These are phyloP conservation scores for Juglanconis sp. DNA, from an alignment of 2,329 filamentous ascomycete species.

Conservation along the genomic window DNA sequence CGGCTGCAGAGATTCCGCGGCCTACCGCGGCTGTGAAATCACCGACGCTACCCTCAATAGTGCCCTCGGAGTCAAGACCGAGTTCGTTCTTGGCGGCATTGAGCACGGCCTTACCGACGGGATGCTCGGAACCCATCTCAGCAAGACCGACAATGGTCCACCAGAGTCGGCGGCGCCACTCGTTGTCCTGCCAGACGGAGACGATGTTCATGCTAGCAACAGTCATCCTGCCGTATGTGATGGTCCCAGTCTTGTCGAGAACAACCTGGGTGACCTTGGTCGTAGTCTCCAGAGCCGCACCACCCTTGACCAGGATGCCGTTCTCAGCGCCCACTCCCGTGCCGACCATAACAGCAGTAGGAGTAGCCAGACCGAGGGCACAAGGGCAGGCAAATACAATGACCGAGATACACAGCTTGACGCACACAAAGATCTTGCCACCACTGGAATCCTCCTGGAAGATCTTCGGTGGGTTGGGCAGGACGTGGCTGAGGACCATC, in stretches of 20 bases:
- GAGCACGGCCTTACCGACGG: slow-evolving; percentile 86
- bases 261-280: slow-evolving; percentile 89
- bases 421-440: slow-evolving; percentile 91
- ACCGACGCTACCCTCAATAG: slow-evolving; percentile 78
- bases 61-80: slow-evolving; percentile 65
- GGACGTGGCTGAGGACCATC: slow-evolving; percentile 90
- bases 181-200: slow-evolving; percentile 65
- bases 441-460: slow-evolving; percentile 79
- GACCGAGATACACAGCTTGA: slow-evolving; percentile 96
- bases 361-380: slow-evolving; percentile 90
- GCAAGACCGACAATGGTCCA: slow-evolving; percentile 96
- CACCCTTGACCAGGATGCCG: slow-evolving; percentile 96
- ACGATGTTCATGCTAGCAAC: slow-evolving; percentile 71
- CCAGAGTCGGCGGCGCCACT: slow-evolving; percentile 74
- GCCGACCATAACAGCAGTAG: slow-evolving; percentile 97
- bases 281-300: slow-evolving; percentile 83
- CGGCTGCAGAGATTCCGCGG: slow-evolving; percentile 75
- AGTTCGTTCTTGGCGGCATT: slow-evolving; percentile 72
- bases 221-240: slow-evolving; percentile 94
- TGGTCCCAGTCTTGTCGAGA: slow-evolving; percentile 92
- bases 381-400: slow-evolving; percentile 98
- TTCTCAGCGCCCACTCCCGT: slow-evolving; percentile 95
- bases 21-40: slow-evolving; percentile 83
- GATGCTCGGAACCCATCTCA: slow-evolving; percentile 94
- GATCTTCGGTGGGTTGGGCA: slow-evolving; percentile 81